Evolutionary conservation across 805 yeast species (phyloP).

Genomic region (Kuraishia ogatae): DNA sequence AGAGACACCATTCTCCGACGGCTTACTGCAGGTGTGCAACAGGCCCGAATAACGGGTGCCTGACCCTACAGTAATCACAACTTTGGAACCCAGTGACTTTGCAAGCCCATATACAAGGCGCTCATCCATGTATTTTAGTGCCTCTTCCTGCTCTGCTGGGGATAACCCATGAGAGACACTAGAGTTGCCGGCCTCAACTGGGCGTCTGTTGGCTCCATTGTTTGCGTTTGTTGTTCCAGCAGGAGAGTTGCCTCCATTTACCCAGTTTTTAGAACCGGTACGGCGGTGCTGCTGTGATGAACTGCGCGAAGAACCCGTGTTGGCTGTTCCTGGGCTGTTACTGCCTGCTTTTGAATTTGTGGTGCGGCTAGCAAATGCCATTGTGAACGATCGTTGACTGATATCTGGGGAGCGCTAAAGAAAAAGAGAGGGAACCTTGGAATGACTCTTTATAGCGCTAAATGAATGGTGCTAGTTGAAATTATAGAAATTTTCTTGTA

Average conservation of each 20-base stretch:
- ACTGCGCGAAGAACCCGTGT: neutral
- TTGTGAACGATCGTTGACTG: neutral
- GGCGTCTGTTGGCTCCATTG: neutral
- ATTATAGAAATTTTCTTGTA: too few relatives aligned
- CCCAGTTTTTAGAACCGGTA: constrained; percentile 16
- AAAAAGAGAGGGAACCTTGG: neutral
- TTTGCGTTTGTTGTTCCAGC: neutral
- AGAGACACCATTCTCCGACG: constrained; percentile 39
- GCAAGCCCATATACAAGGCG: constrained; percentile 45
- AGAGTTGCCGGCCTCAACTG: constrained; percentile 3
- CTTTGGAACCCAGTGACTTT: constrained; percentile 51
- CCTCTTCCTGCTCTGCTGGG: constrained; percentile 18
- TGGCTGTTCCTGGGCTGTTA: neutral
- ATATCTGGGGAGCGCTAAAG: too few relatives aligned
- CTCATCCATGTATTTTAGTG: constrained; percentile 36
- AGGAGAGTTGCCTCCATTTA: constrained; percentile 2
- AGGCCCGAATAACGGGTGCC: constrained; percentile 56
- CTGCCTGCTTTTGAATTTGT: neutral
- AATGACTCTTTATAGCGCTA: neutral
- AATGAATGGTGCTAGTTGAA: neutral
- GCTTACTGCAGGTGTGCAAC: constrained; percentile 36
- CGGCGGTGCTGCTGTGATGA: constrained; percentile 11
- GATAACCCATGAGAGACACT: constrained; percentile 16
- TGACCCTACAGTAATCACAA: constrained; percentile 49
- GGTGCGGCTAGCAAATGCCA: neutral